Base-by-base conservation (phyloP, 1,139 yeast species). In the Geotrichum cucujoidarum region DNA sequence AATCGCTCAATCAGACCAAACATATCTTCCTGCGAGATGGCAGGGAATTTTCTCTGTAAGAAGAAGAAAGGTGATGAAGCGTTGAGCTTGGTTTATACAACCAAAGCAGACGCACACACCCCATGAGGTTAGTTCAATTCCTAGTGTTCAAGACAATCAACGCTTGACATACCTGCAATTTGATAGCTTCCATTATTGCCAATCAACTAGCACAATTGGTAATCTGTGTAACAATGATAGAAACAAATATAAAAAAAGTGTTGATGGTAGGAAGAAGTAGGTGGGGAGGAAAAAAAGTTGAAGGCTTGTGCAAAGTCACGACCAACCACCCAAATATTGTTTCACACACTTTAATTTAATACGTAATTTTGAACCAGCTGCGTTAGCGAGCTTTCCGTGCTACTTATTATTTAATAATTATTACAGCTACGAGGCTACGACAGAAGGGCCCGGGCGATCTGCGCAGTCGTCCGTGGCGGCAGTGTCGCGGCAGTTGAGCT, bases 1-100 rank as follows among this genome's bases (percentile, higher is more conserved):
- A 83, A 83, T 55, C 84, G 86, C 57, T 90, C 97, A 59, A 92
- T 86, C 51, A 92, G 77, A 40, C 73, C 76, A 66, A 90, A 90
- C 49, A 92, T 74, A 57, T 90, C 97, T 55, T 85, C 86, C 67
- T 90, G 98, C 35, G 81, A 78, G 56, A 92, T 75, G 38, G 78
- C 74, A 4, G 97, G 97, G 69, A 80, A 90, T 72, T 88, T 90
- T 70, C 81, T 84, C 78, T 85, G 22, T 27, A 18, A 21, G 36
- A 6, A n/a, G 10, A 25, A 6, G 33, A 30, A n/a, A 30, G 33
- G 16, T 16, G n/a, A n/a, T n/a, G n/a, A n/a, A n/a, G n/a, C n/a
- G n/a, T n/a, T n/a, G n/a, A n/a, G n/a, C n/a, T n/a, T n/a, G n/a
- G n/a, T n/a, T n/a, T n/a, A n/a, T n/a, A n/a, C n/a, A n/a, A n/a